Conservation (phyloP, 1,139 yeast genomes). For the Blastobotrys malaysiensis region DNA sequence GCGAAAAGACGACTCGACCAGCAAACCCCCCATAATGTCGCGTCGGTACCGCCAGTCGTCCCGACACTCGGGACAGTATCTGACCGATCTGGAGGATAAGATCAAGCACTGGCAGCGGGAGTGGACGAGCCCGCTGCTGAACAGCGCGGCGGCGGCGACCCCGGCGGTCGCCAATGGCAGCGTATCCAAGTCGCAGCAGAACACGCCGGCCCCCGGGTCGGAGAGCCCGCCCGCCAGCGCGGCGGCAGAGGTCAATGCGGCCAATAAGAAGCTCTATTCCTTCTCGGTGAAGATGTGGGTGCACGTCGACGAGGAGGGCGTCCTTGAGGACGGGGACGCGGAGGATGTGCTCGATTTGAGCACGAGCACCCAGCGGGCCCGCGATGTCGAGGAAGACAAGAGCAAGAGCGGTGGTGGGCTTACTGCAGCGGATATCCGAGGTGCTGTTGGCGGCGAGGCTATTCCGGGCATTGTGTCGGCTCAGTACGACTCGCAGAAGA, state of each 20-base stretch:
- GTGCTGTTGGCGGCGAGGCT: slow-evolving; percentile 57
- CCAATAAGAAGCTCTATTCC: slow-evolving; percentile 5
- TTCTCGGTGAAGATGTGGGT: slow-evolving; percentile 45
- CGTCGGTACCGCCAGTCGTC: slow-evolving; percentile 29
- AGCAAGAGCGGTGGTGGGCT: slow-evolving; percentile 32
- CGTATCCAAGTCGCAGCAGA: slow-evolving; percentile 3
- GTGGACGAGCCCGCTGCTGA: slow-evolving; percentile 25
- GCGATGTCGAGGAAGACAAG: slow-evolving; percentile 11
- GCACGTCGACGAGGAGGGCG: slow-evolving; percentile 27
- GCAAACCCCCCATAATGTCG: slow-evolving; percentile 15
- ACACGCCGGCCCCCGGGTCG: slow-evolving; percentile 29
- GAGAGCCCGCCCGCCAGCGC: not conserved
- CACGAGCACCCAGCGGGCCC: slow-evolving; percentile 6
- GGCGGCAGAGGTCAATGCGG: not conserved
- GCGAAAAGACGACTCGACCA: slow-evolving; percentile 1
- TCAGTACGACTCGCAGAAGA: slow-evolving; percentile 13
- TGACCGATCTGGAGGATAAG: slow-evolving; percentile 27
- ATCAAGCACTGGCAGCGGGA: slow-evolving; percentile 28
- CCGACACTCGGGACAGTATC: slow-evolving; percentile 22
- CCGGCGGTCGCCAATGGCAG: slow-evolving; percentile 3
- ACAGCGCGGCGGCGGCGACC: slow-evolving; percentile 1
- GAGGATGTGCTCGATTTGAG: slow-evolving; percentile 36
- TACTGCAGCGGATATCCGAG: slow-evolving; percentile 55
- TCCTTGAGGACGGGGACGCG: slow-evolving; percentile 37
- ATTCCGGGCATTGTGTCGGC: slow-evolving; percentile 43